Evolutionary conservation across 2,329 filamentous ascomycete species (phyloP).

Genomic region (Raffaelea albimanens): DNA sequence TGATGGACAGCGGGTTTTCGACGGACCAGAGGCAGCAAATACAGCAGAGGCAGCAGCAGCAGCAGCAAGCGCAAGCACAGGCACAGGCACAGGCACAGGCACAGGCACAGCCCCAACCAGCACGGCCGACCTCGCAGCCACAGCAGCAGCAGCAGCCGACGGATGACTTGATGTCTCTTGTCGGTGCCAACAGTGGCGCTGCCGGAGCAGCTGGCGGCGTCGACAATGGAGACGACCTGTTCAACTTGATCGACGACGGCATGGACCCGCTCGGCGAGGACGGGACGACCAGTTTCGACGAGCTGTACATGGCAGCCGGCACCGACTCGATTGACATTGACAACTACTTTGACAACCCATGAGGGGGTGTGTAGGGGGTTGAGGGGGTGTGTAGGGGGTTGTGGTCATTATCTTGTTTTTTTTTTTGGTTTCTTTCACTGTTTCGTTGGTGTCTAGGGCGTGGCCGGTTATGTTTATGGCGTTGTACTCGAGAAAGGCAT

Average conservation of each 20-base stretch:
- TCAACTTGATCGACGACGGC: slow-evolving; percentile 34
- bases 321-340: slow-evolving; percentile 27
- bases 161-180: not conserved
- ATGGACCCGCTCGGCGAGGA: slow-evolving; percentile 24
- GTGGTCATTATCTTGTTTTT: not conserved
- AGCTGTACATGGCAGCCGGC: slow-evolving; percentile 35
- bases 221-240: slow-evolving; percentile 34
- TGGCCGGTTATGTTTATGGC: not conserved
- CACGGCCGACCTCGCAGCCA: slow-evolving; percentile 2
- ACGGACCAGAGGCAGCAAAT: not conserved
- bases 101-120: slow-evolving; percentile 13
- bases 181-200: not conserved
- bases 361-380: too few species aligned
- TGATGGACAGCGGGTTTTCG: slow-evolving; percentile 10
- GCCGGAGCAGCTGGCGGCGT: not conserved
- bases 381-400: not conserved
- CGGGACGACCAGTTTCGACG: slow-evolving; percentile 36
- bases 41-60: not conserved
- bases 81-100: slow-evolving; percentile 8
- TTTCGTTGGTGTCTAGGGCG: too few species aligned
- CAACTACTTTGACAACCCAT: slow-evolving; percentile 9
- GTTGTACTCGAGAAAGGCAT: not conserved
- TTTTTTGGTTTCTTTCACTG: too few species aligned
- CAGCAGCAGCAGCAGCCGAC: not conserved
- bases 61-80: not conserved